Evolutionary conservation across 495 filamentous ascomycete genomes (phyloP).

Genomic region (Rhypophila decipiens): DNA sequence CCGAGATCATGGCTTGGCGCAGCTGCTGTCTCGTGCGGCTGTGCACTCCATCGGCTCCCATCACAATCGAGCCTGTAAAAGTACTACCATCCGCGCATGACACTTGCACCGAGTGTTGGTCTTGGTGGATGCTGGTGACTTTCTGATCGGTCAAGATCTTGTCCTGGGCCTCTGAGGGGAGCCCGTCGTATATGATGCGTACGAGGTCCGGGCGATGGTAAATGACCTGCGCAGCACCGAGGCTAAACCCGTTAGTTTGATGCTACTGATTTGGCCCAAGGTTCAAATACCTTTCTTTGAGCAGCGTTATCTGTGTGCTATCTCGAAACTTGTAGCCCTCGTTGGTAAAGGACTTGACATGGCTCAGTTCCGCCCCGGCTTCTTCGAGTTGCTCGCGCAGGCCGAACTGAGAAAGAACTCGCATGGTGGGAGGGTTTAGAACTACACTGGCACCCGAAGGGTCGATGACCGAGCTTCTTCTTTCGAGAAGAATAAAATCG

Average conservation of each 20-base stretch:
- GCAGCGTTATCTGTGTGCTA: background rate
- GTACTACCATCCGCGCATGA: conserved; percentile 31
- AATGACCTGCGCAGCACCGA: too few species aligned
- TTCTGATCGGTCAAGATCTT: conserved; percentile 23
- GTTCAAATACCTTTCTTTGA: background rate
- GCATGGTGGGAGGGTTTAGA: background rate
- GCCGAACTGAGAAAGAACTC: background rate
- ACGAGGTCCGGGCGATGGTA: conserved; percentile 28
- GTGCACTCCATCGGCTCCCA: conserved; percentile 49
- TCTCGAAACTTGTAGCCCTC: background rate
- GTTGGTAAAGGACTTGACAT: background rate
- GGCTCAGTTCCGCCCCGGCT: background rate
- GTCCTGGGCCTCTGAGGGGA: conserved; percentile 24
- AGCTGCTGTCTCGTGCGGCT: conserved; percentile 36
- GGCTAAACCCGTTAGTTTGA: too few species aligned
- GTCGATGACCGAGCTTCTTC: background rate
- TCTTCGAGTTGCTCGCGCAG: background rate
- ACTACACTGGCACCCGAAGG: background rate
- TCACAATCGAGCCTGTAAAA: conserved; percentile 39
- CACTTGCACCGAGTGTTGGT: conserved; percentile 19
- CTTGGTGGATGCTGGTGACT: conserved; percentile 20
- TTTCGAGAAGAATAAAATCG: background rate
- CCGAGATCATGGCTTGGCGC: conserved; percentile 24
- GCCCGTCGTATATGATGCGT: conserved; percentile 24
- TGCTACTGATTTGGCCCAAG: too few species aligned